Evolutionary conservation across 192 early-diverging fungal species (phyloP).

Genomic region (Coemansia sp.): DNA sequence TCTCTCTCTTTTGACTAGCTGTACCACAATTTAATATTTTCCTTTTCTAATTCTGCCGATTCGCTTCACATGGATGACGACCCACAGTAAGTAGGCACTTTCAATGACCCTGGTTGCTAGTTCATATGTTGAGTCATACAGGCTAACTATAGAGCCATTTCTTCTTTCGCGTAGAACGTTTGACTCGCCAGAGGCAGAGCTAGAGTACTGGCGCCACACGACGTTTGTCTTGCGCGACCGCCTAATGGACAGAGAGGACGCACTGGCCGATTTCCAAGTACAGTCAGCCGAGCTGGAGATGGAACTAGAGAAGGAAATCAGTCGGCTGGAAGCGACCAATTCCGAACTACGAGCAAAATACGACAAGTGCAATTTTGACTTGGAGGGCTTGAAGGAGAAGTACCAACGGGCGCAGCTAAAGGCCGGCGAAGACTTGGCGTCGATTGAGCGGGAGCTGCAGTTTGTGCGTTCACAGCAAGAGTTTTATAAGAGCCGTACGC

Average conservation of each 20-base stretch:
- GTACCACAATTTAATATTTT: neutral
- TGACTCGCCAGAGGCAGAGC: constrained; percentile 61
- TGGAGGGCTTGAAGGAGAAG: constrained; percentile 74
- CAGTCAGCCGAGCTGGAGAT: constrained; percentile 69
- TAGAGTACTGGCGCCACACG: constrained; percentile 63
- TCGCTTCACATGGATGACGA: constrained; percentile 17
- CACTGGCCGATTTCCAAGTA: constrained; percentile 63
- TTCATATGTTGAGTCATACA: neutral
- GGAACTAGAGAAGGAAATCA: constrained; percentile 71
- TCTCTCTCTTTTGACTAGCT: neutral
- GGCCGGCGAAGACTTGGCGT: constrained; percentile 60
- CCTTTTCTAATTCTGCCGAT: neutral
- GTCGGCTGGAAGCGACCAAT: constrained; percentile 63
- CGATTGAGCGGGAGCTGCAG: constrained; percentile 75
- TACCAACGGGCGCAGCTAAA: constrained; percentile 67
- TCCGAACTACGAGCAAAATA: constrained; percentile 63
- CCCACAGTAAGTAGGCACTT: constrained; percentile 27
- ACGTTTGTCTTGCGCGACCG: constrained; percentile 56
- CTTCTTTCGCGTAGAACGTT: constrained; percentile 33
- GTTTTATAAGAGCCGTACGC: constrained; percentile 66
- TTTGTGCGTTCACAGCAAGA: constrained; percentile 66
- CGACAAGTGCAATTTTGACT: constrained; percentile 63
- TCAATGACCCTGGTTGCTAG: neutral
- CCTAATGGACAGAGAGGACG: constrained; percentile 57
- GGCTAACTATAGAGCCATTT: neutral